Base-by-base conservation (phyloP, 225 moss, liverwort and hornwort genomes). In the Ulota crispa region DNA sequence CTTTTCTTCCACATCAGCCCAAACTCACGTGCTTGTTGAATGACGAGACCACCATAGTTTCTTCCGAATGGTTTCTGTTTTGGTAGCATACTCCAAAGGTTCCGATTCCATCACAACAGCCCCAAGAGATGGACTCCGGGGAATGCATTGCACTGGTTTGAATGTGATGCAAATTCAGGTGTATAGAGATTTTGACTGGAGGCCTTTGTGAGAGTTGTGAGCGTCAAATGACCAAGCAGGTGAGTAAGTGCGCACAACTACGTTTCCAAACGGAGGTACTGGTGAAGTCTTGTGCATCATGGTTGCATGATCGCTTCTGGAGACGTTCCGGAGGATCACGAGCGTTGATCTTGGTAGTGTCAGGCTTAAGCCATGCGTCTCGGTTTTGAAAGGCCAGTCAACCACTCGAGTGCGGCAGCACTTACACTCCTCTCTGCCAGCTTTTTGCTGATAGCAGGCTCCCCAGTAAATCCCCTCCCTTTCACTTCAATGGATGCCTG, bases 361-460 rank as follows among this genome's bases (percentile, higher is more conserved):
- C 57, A 72, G 54, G 15, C 69, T 81, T 80, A 77, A 66, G 83
- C 83, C 85, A 85, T 87, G 65, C 81, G 89, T 70, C 67, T 84
- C 16, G 83, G 32, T 50, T 80, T 91, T 26, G 91, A 89, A 23
- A 91, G 83, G n/a, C 89, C 91, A 54, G 91, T 91, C 24, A 91
- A 64, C 91, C 89, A 93, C 81, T 94, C 99, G 68, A 96, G 77
- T 5, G 99, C 99, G 72, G 89, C 74, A 23, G 82, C 78, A 73
- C 94, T 95, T 9, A 92, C 96, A 85, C 92, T 93, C 81, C 85
- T 93, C 89, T 99, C 99, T 6, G 99, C 99, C 67, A 86, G 83
- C 73, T 96, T 99, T 83, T 99, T 99, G 74, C 87, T 94, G 16
- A 61, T 54, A 7, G 93, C 99, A 73, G 96, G 92, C 73, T 92